Percentiles rank a stretch among this genome's conserved stretches.
phyloP scores from a whole-genome alignment of 192 early-diverging fungal genomes.

The Coemansia furcata region DNA sequence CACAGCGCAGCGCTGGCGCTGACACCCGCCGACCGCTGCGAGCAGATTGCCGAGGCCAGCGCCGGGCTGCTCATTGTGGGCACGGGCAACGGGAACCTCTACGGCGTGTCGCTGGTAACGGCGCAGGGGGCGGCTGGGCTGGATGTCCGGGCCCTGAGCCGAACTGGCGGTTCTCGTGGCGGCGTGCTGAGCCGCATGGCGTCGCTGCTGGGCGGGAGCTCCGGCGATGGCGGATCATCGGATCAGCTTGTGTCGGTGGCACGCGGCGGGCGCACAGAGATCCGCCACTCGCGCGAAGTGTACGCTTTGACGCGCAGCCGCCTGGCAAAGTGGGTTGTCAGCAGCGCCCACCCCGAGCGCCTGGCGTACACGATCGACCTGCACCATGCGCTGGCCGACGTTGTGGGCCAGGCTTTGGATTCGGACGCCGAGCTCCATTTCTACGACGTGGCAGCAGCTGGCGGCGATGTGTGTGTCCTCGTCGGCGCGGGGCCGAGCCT shows the following conservation, averaged over 20 bases:
- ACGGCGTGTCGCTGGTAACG: slow-evolving; percentile 22
- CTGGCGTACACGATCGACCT: slow-evolving; percentile 26
- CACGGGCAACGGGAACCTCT: slow-evolving; percentile 30
- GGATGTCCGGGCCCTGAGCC: slow-evolving; percentile 12
- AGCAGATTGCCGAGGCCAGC: slow-evolving; percentile 16
- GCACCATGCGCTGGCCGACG: background rate
- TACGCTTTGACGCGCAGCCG: slow-evolving; percentile 37
- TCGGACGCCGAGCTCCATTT: slow-evolving; percentile 9
- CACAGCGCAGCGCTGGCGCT: slow-evolving; percentile 4
- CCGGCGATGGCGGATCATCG: slow-evolving; percentile 4
- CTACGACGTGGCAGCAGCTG: slow-evolving; percentile 28
- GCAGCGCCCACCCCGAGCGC: slow-evolving; percentile 23
- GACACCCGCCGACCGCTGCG: slow-evolving; percentile 19
- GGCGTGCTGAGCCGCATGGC: slow-evolving; percentile 43
- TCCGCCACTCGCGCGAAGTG: slow-evolving; percentile 48
- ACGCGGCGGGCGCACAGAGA: slow-evolving; percentile 34
- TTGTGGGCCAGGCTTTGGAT: slow-evolving; percentile 2
- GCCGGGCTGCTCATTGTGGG: slow-evolving; percentile 24
- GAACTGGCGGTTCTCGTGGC: slow-evolving; percentile 8
- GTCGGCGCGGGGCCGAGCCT: slow-evolving; percentile 3
- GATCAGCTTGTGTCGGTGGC: slow-evolving; percentile 29
- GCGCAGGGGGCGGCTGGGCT: slow-evolving; percentile 18
- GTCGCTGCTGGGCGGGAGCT: slow-evolving; percentile 32
- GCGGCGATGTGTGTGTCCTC: slow-evolving; percentile 30
- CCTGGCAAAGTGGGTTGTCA: slow-evolving; percentile 46